phyloP scores from a whole-genome alignment of 208 protist species.

The Acanthamoeba culbertsoni region DNA sequence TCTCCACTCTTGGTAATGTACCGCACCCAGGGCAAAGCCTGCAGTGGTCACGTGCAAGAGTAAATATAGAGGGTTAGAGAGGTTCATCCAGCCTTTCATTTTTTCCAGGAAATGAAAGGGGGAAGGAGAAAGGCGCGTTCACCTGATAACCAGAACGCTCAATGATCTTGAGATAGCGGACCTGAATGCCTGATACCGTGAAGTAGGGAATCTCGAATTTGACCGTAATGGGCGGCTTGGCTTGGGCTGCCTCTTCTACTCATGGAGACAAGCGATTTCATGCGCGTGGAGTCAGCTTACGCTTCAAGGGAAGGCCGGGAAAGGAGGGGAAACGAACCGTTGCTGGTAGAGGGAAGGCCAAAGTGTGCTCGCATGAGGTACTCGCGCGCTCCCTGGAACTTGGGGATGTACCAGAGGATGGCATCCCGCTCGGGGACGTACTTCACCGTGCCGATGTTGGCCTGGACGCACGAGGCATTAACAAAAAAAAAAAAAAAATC shows the following conservation, averaged over 20 bases:
- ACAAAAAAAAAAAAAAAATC: neutral
- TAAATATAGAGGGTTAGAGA: conserved; percentile 80
- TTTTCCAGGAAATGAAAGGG: neutral
- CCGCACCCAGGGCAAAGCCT: conserved; percentile 97
- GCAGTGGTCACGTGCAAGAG: too few relatives aligned
- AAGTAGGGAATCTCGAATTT: conserved; percentile 99
- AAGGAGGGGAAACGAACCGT: conserved; percentile 5
- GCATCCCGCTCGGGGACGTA: conserved; percentile 96
- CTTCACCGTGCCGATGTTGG: conserved; percentile 86
- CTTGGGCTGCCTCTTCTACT: neutral
- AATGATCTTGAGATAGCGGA: conserved; percentile 97
- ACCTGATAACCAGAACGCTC: conserved; percentile 90
- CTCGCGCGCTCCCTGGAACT: conserved; percentile 93
- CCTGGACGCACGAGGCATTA: neutral
- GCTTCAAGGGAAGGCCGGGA: neutral
- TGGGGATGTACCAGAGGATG: conserved; percentile 97
- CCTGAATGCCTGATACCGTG: conserved; percentile 97
- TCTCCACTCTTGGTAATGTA: conserved; percentile 97
- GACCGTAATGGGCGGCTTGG: conserved; percentile 93
- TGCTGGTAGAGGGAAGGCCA: conserved; percentile 91
- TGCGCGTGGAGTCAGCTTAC: neutral
- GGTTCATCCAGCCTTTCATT: too few relatives aligned
- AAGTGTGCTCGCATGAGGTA: conserved; percentile 94
- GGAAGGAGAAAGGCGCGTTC: neutral
- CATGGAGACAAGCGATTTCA: conserved; percentile 1